Percentiles rank a stretch among this genome's conserved stretches.
Evolutionary conservation across 73 alveolate genomes (phyloP).

Genomic region (Blepharisma japonicum): DNA sequence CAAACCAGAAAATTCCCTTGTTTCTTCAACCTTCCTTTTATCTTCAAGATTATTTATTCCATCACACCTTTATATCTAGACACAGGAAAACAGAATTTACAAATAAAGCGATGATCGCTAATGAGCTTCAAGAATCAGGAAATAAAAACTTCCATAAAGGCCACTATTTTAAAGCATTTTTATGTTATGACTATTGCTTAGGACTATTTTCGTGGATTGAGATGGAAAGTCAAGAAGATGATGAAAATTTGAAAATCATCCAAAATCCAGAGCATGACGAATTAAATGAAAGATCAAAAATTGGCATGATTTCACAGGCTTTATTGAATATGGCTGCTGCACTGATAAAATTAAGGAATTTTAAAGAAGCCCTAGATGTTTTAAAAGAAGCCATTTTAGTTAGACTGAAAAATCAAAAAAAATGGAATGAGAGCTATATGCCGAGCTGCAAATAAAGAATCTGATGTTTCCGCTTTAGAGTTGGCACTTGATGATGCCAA

Average conservation of each 20-base stretch:
- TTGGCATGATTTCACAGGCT: not conserved
- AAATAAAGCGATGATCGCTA: not conserved
- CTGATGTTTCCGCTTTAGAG: not conserved
- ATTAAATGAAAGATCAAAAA: not conserved
- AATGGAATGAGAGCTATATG: not conserved
- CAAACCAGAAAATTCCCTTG: not conserved
- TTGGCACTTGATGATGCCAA: not conserved
- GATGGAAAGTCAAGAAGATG: not conserved
- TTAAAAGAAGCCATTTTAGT: not conserved
- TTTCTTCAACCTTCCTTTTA: not conserved
- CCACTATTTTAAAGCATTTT: not conserved
- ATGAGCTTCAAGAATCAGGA: not conserved
- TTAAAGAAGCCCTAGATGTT: not conserved
- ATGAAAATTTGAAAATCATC: not conserved
- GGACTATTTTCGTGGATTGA: not conserved
- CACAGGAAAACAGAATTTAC: not conserved
- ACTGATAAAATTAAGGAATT: not conserved
- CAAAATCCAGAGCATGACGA: not conserved
- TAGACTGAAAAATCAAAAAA: not conserved
- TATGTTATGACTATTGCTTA: not conserved
- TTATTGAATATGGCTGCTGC: not conserved
- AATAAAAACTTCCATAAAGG: slow-evolving; percentile 7
- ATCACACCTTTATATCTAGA: not conserved
- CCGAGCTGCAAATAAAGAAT: not conserved
- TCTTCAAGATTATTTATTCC: not conserved